Evolutionary conservation across 768 basidiomycete genomes (phyloP).

Genomic region (Paxillus ammoniavirescens): DNA sequence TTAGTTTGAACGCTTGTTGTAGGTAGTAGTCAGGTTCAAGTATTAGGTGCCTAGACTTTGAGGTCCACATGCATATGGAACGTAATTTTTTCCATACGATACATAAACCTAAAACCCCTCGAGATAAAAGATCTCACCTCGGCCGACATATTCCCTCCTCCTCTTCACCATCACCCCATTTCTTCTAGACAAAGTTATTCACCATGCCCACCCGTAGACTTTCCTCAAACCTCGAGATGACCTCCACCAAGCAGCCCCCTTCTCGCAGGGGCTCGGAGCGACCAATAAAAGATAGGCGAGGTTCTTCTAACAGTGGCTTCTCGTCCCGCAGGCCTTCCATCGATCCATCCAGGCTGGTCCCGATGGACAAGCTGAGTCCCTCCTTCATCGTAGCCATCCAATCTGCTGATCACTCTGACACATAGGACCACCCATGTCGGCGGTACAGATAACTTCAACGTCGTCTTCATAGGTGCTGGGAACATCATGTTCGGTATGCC

Average conservation of each 20-base stretch:
- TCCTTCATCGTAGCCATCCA: conserved; percentile 5
- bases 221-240: conserved; percentile 32
- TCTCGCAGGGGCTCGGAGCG: conserved; percentile 48
- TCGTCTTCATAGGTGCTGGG: conserved; percentile 93
- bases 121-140: conserved; percentile 10
- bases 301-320: conserved; percentile 35
- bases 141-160: not conserved
- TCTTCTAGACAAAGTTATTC: conserved; percentile 8
- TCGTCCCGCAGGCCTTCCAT: conserved; percentile 69
- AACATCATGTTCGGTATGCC: conserved; percentile 94
- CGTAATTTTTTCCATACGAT: too few relatives aligned
- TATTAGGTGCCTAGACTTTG: too few relatives aligned
- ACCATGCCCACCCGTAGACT: conserved; percentile 22
- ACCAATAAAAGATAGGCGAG: conserved; percentile 44
- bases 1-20: too few relatives aligned
- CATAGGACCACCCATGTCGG: conserved; percentile 48
- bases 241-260: conserved; percentile 27
- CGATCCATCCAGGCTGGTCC: conserved; percentile 72
- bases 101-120: conserved; percentile 13
- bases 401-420: conserved; percentile 4
- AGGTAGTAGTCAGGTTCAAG: too few relatives aligned
- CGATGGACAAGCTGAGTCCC: conserved; percentile 70
- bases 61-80: too few relatives aligned
- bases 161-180: conserved; percentile 11
- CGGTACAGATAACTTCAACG: conserved; percentile 80